Evolutionary conservation across 2,329 filamentous ascomycete genomes (phyloP).

Genomic region (Beauveria australis): DNA sequence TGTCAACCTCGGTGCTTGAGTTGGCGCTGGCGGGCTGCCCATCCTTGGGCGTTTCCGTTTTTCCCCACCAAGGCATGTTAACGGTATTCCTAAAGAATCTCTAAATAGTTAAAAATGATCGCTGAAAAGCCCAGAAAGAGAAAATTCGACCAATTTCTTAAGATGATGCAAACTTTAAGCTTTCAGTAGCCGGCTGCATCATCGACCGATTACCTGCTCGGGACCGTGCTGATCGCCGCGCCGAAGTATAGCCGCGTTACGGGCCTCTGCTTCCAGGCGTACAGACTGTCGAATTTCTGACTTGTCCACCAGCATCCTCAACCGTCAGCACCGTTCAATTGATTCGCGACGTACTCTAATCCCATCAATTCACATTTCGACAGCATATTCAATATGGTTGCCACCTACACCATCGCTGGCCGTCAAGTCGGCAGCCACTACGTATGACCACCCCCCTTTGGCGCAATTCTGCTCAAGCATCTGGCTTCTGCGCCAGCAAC

Average conservation of each 20-base stretch:
- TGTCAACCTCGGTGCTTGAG: constrained; percentile 30
- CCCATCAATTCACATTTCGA: constrained; percentile 19
- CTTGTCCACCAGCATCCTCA: constrained; percentile 8
- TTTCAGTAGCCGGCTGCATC: neutral
- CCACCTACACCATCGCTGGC: constrained; percentile 48
- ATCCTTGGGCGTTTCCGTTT: constrained; percentile 24
- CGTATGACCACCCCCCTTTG: constrained; percentile 31
- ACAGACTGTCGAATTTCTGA: constrained; percentile 13
- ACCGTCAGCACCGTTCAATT: constrained; percentile 9
- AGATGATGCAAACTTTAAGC: neutral
- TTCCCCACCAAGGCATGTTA: constrained; percentile 36
- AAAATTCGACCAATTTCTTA: neutral
- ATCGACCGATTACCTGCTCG: neutral
- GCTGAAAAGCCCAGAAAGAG: neutral
- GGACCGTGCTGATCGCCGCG: neutral
- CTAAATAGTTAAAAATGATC: neutral
- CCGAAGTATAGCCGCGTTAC: constrained; percentile 11
- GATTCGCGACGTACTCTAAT: constrained; percentile 16
- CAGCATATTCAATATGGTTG: constrained; percentile 23
- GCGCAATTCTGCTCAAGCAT: neutral
- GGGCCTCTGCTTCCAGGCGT: constrained; percentile 28
- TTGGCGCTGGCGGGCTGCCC: constrained; percentile 14
- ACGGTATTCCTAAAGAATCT: neutral
- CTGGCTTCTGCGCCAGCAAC: neutral
- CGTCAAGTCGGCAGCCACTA: constrained; percentile 53